Base-by-base conservation (phyloP, 106 monocot genomes). In the Platanthera zijinensis region DNA sequence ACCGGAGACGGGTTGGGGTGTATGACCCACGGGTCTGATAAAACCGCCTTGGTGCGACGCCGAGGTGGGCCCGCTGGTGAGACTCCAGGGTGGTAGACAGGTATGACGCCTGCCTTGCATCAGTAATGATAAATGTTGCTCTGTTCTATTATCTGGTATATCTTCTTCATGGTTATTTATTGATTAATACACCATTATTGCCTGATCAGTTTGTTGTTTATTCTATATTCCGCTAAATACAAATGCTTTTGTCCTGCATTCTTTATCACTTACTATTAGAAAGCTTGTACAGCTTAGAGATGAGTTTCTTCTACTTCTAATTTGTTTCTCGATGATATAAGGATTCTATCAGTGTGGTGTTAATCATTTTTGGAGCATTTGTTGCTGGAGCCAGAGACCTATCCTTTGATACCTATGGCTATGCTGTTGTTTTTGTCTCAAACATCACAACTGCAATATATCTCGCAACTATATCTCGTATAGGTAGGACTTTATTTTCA, bases 281-380 rank as follows among this genome's bases (percentile, higher is more conserved):
- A 66, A 10, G 66, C n/a, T 5, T 63, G 62, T 21, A 63, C 6
- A 63, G 62, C 62, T 63, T 21, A 10, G 12, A 18, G 9, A 30
- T 66, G 66, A 45, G 32, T 72, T 69, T 50, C 70, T 62, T n/a
- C 78, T 39, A 39, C 39, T 79, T 82, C 77, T 81, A 76, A 79
- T 85, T 85, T 82, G 46, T 68, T 85, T 82, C 62, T 80, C 39
- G 32, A 80, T 85, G 75, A 10, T 50, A 81, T 75, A 85, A 85
- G 82, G 82, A 77, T 88, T 82, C 79, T 88, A 80, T 85, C 84
- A 89, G 87, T 86, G 89, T 88, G 83, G 86, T 78, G 39, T 62
- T 96, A 80, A 97, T 97, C 52, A 84, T 97, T 75, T 84, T 97
- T 78, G 93, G 96, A 89, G 91, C 91, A 80, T 91, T 97, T 88